Evolutionary conservation across 805 yeast species (phyloP).

Genomic region (Wickerhamiella azyma): DNA sequence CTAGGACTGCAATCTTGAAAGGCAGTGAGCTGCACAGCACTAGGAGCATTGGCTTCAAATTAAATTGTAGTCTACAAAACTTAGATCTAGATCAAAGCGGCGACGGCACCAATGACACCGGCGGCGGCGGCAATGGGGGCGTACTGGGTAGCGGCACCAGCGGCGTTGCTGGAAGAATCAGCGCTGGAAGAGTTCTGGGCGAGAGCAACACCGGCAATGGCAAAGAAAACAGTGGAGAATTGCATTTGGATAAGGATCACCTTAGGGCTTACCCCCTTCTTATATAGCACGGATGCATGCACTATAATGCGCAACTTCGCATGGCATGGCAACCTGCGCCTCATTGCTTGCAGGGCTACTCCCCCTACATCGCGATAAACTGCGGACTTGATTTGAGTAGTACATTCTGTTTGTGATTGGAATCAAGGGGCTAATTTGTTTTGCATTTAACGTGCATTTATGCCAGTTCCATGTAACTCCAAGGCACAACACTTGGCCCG

Average conservation of each 20-base stretch:
- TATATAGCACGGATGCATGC: constrained; percentile 1
- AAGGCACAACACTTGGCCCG: neutral
- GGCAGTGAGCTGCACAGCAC: no score
- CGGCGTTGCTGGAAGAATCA: constrained; percentile 6
- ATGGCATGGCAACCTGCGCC: constrained; percentile 3
- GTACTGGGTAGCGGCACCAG: constrained; percentile 1
- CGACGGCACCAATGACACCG: constrained; percentile 5
- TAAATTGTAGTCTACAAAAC: neutral
- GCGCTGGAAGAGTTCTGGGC: constrained; percentile 3
- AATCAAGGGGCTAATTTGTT: no score
- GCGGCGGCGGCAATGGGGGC: constrained; percentile 6
- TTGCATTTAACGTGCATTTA: no score
- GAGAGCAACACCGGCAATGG: constrained; percentile 6
- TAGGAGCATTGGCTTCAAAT: neutral
- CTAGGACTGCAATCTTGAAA: no score
- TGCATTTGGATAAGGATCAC: constrained; percentile 3
- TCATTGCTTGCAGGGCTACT: neutral
- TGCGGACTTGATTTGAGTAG: no score
- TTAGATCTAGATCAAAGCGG: constrained; percentile 2
- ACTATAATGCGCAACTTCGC: neutral
- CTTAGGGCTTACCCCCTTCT: no score
- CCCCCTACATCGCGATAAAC: neutral
- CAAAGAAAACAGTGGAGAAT: constrained; percentile 7
- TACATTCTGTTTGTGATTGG: no score
- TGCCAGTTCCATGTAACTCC: neutral